phyloP scores from a whole-genome alignment of 352 stramenopile species.

The Phytophthora fragariaefolia region DNA sequence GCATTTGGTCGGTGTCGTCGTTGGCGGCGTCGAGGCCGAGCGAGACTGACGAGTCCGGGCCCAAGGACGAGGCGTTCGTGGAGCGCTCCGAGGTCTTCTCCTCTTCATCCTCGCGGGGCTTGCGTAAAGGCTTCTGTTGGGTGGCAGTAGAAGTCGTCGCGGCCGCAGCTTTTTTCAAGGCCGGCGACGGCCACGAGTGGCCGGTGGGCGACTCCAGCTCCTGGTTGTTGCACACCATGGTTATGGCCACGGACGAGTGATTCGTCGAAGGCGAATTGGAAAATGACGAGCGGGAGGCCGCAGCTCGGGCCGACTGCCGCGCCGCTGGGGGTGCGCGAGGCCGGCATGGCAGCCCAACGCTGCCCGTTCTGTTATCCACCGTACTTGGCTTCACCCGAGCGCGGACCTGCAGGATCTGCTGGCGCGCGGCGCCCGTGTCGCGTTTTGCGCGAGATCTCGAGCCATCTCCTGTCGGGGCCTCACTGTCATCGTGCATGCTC shows the following conservation, averaged over 20 bases:
- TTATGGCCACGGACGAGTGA: neutral
- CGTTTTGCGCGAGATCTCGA: slow-evolving; percentile 1
- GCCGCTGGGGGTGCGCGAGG: slow-evolving; percentile 4
- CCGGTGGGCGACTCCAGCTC: slow-evolving; percentile 17
- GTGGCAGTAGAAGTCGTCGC: slow-evolving; percentile 11
- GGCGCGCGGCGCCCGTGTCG: neutral
- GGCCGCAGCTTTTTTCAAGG: slow-evolving; percentile 24
- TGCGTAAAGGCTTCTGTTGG: slow-evolving; percentile 16
- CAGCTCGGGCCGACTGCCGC: neutral
- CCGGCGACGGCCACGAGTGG: slow-evolving; percentile 13
- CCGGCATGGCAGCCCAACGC: neutral
- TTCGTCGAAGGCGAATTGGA: slow-evolving; percentile 17
- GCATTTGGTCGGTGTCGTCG: slow-evolving; percentile 18
- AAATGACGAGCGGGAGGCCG: too few relatives aligned
- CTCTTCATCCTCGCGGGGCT: slow-evolving; percentile 13
- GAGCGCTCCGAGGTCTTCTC: slow-evolving; percentile 19
- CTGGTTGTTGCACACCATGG: slow-evolving; percentile 35
- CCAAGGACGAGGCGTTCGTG: slow-evolving; percentile 28
- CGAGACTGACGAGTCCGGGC: slow-evolving; percentile 22
- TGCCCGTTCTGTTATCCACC: slow-evolving; percentile 16
- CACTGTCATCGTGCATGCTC: slow-evolving; percentile 20
- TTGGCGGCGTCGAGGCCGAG: slow-evolving; percentile 16
- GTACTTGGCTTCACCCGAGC: slow-evolving; percentile 2
- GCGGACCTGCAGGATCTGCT: slow-evolving; percentile 19
- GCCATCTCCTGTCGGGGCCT: slow-evolving; percentile 24